These are phyloP conservation scores for Raffaelea ambrosiae DNA, from an alignment of 2,329 filamentous ascomycete genomes.

Conservation along the genomic window DNA sequence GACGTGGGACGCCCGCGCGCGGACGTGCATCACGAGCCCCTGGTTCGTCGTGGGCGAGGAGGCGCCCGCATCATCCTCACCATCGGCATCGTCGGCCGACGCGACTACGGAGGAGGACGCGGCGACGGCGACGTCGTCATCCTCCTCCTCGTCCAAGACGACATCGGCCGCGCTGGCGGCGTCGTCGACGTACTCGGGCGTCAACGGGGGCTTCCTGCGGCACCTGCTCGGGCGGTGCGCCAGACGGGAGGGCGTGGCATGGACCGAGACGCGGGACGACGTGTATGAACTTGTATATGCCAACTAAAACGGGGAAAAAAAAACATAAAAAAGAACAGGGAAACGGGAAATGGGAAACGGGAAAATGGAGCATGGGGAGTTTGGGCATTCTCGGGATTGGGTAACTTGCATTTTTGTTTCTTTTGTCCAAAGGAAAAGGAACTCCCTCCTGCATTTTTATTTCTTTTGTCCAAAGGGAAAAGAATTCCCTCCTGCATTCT, in stretches of 20 bases:
- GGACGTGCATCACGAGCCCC: conserved; percentile 35
- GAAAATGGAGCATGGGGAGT: no score
- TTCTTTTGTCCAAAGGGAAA: no score
- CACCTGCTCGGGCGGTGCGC: conserved; percentile 6
- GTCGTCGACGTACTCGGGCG: conserved; percentile 25
- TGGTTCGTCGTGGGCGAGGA: conserved; percentile 38
- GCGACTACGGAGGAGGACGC: neutral
- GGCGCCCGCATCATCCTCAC: conserved; percentile 4
- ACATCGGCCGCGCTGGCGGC: neutral
- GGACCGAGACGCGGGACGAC: conserved; percentile 1
- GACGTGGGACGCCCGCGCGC: conserved; percentile 33
- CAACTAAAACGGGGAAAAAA: neutral
- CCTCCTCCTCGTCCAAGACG: neutral
- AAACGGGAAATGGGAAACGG: neutral
- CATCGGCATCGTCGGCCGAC: neutral
- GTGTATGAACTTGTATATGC: conserved; percentile 5
- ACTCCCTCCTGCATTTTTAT: no score
- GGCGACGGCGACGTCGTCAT: neutral
- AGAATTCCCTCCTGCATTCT: no score
- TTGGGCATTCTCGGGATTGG: no score
- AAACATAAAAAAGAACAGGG: neutral
- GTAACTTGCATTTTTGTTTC: no score
- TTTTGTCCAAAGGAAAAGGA: no score
- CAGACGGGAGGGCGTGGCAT: conserved; percentile 4
- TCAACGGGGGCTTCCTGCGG: conserved; percentile 21